Conservation (phyloP, 768 basidiomycete genomes). For the Leccinum subtestaceum region DNA sequence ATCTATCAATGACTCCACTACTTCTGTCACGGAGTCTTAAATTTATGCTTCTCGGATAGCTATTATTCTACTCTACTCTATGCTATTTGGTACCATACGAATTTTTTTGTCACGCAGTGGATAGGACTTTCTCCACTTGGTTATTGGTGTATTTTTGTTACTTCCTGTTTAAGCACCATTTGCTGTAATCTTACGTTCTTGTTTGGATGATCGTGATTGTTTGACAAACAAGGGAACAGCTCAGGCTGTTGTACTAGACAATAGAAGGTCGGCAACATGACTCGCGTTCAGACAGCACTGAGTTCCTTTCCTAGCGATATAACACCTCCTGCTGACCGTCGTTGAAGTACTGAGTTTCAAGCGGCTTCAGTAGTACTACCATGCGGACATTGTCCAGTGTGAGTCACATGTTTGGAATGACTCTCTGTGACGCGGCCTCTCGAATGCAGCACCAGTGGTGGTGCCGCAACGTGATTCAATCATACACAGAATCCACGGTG, state of each 20-base stretch:
- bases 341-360: constrained; percentile 16
- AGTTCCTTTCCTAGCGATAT: constrained; percentile 13
- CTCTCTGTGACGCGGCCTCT: constrained; percentile 37
- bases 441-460: constrained; percentile 55
- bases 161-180: not conserved
- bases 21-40: not conserved
- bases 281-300: not conserved
- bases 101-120: not conserved
- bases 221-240: not conserved
- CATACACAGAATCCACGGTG: not conserved
- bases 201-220: not conserved
- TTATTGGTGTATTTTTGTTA: not conserved
- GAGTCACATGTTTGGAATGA: constrained; percentile 50
- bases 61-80: constrained; percentile 9
- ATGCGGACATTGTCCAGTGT: constrained; percentile 35
- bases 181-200: not conserved
- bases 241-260: not conserved
- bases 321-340: constrained; percentile 38
- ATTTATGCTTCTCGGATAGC: not conserved
- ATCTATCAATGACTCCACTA: constrained; percentile 1
- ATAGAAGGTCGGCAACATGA: not conserved
- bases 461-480: not conserved
- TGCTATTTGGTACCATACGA: constrained; percentile 13
- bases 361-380: constrained; percentile 37
- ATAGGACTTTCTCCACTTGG: not conserved